Evolutionary conservation across 768 basidiomycete genomes (phyloP), one percentile per base, ranked within the genome.

Genomic region (Leccinum aurantiacum): DNA sequence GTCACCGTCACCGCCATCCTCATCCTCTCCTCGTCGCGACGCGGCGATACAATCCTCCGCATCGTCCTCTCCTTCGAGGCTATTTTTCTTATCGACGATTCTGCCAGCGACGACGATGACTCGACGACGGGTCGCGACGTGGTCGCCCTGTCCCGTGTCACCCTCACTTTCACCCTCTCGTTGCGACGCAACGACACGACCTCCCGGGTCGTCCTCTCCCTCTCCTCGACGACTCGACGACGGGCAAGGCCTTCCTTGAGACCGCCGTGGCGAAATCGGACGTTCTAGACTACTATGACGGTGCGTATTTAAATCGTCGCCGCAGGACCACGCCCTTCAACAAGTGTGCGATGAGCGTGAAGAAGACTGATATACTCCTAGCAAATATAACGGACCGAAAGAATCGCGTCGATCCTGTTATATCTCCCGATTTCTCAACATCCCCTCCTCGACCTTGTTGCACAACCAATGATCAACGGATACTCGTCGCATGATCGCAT

Each of bases 211-310:
- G 29, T 29, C 29, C 29, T 29, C 29, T 29, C 29, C 29, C 29
- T 29, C 29, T 29, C 29, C 29, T 29, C 29, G 29, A 29, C 8
- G 29, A 29, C 29, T 29, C 29, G 29, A 29, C 29, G 29, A 29
- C 29, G 2, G 8, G 29, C 29, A 29, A 29, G 29, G 89, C 95
- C 10, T 99, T 99, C 74, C 82, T 96, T 56, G 94, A 91, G 71
- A 95, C 95, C 3, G 96, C 29, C 29, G 8, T 99, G 3, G 85
- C 90, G 7, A 95, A 84, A 78, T 77, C 87, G 41, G 95, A 98
- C 66, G 90, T 89, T 13, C 92, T 93, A 46, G 95, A 98, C 75
- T 99, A 99, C 70, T 89, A 93, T 75, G 90, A 94, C 49, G 84
- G 96, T 93, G 63, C 60, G 88, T 77, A 47, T 59, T 47, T 48